Evolutionary conservation across 2,329 filamentous ascomycete genomes (phyloP).

Genomic region (Ophiostoma montium): DNA sequence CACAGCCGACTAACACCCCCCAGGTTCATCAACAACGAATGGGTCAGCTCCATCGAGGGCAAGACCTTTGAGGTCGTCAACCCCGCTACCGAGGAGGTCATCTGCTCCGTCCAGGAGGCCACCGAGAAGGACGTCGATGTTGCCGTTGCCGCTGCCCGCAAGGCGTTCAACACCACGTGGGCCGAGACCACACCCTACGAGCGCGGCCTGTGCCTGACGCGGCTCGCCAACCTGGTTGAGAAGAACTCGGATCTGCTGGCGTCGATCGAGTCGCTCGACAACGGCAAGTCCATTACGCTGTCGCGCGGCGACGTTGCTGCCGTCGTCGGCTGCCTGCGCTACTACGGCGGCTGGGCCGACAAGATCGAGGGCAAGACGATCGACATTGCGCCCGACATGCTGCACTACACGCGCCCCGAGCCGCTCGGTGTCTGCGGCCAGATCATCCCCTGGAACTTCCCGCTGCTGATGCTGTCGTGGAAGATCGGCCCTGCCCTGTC

Average conservation of each 20-base stretch:
- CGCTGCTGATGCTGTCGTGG: constrained; percentile 68
- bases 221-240: constrained; percentile 69
- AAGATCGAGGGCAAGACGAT: constrained; percentile 83
- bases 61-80: constrained; percentile 90
- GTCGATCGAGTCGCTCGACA: constrained; percentile 75
- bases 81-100: constrained; percentile 71
- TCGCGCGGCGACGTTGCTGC: constrained; percentile 60
- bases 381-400: constrained; percentile 62
- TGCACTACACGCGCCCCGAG: constrained; percentile 73
- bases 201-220: constrained; percentile 55
- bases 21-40: constrained; percentile 90
- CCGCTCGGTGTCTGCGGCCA: constrained; percentile 72
- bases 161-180: constrained; percentile 69
- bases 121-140: constrained; percentile 75
- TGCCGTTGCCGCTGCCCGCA: constrained; percentile 72
- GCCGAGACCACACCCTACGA: constrained; percentile 51
- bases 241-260: constrained; percentile 64
- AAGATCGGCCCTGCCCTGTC: constrained; percentile 66
- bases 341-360: constrained; percentile 84
- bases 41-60: constrained; percentile 68
- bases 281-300: constrained; percentile 68
- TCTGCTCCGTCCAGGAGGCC: constrained; percentile 69
- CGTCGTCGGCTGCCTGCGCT: constrained; percentile 60
- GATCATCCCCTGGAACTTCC: constrained; percentile 86
- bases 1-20: neutral